Evolutionary conservation across 768 basidiomycete genomes (phyloP).

Genomic region (Cystobasidium onofrii): DNA sequence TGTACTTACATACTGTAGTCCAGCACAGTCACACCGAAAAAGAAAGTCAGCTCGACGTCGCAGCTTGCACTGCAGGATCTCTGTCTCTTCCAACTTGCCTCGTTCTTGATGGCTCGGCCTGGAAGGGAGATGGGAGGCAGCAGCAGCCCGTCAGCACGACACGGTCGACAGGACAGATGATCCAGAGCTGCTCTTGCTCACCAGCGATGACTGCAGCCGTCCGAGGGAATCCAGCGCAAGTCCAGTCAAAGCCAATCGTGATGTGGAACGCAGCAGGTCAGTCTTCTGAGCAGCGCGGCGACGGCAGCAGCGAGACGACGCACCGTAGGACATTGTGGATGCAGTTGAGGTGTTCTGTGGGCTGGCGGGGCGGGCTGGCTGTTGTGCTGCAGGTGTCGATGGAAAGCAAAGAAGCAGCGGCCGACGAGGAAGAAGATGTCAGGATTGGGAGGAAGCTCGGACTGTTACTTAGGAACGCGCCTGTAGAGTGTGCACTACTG

Average conservation of each 20-base stretch:
- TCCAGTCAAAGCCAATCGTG: background rate
- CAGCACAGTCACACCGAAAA: background rate
- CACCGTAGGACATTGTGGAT: constrained; percentile 26
- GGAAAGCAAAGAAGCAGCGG: background rate
- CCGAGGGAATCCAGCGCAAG: background rate
- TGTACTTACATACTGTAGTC: background rate
- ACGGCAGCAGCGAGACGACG: background rate
- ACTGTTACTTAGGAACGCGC: too few relatives aligned
- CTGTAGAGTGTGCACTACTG: too few relatives aligned
- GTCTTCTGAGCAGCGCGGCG: background rate
- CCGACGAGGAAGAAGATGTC: too few relatives aligned
- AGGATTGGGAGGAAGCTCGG: too few relatives aligned
- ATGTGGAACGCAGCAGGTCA: background rate
- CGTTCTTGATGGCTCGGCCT: constrained; percentile 33
- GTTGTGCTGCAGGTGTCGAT: background rate
- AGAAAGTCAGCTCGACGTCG: background rate
- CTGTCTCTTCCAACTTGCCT: constrained; percentile 8
- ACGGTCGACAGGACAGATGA: too few relatives aligned
- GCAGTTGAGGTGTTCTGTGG: background rate
- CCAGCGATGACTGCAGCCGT: constrained; percentile 32
- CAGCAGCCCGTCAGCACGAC: background rate
- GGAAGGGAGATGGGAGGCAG: background rate
- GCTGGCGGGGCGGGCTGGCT: background rate
- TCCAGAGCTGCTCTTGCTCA: background rate
- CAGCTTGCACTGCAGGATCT: background rate